Percentiles rank a stretch among this genome's conserved stretches.
Conservation (phyloP, 2,329 filamentous ascomycete genomes). For the Talaromyces sp. region DNA sequence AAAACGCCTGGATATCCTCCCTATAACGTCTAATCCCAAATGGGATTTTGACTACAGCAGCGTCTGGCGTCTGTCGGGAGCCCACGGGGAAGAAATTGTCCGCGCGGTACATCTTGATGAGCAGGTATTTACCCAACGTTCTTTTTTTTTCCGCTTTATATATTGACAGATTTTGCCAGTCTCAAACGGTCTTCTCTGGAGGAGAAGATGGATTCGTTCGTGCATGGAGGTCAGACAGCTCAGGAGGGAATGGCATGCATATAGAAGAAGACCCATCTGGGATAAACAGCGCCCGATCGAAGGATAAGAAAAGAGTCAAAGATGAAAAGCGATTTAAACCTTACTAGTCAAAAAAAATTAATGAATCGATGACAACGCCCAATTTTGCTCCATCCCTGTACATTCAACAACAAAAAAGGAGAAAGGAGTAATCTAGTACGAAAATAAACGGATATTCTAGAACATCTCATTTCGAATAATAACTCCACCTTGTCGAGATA, state of each 20-base stretch:
- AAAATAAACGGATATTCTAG: too few relatives aligned
- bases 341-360: slow-evolving; percentile 17
- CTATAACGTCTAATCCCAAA: slow-evolving; percentile 28
- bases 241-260: slow-evolving; percentile 6
- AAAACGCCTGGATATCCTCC: slow-evolving; percentile 40
- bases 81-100: slow-evolving; percentile 47
- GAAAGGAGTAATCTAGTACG: background rate
- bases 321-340: slow-evolving; percentile 36
- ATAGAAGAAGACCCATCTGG: slow-evolving; percentile 14
- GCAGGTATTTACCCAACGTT: slow-evolving; percentile 26
- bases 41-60: slow-evolving; percentile 38
- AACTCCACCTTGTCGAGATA: too few relatives aligned
- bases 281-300: slow-evolving; percentile 22
- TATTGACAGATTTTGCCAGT: slow-evolving; percentile 18
- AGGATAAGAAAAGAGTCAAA: slow-evolving; percentile 28
- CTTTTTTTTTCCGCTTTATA: background rate
- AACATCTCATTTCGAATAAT: too few relatives aligned
- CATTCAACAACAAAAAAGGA: background rate
- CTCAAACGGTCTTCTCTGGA: slow-evolving; percentile 39
- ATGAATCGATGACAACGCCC: slow-evolving; percentile 12
- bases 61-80: slow-evolving; percentile 39
- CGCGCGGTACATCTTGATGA: slow-evolving; percentile 43
- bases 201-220: slow-evolving; percentile 43
- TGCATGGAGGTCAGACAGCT: slow-evolving; percentile 30
- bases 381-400: background rate